Evolutionary conservation across 2,329 filamentous ascomycete genomes (phyloP).

Genomic region (Sporothrix globosa): DNA sequence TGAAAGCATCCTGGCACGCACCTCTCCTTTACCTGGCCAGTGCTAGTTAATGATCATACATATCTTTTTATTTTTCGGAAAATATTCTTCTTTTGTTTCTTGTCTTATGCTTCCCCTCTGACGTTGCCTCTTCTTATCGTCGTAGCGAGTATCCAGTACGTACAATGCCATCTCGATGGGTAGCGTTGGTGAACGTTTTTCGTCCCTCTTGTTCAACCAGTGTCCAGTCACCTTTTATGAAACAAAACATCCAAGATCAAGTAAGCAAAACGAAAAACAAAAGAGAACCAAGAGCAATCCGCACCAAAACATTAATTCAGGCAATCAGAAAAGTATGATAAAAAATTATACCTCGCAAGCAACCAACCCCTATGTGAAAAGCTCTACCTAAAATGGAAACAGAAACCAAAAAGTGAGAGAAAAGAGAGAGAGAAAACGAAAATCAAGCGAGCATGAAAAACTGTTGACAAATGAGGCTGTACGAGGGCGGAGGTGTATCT

Average conservation of each 20-base stretch:
- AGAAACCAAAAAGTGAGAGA: background rate
- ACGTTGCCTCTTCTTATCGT: conserved; percentile 6
- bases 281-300: background rate
- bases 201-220: background rate
- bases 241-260: background rate
- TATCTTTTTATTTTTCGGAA: background rate
- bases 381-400: conserved; percentile 17
- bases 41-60: background rate
- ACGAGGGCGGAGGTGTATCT: conserved; percentile 17
- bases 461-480: background rate
- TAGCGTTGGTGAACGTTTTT: too few relatives aligned
- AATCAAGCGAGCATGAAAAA: background rate
- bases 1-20: background rate
- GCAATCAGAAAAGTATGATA: conserved; percentile 6
- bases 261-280: background rate
- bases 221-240: background rate
- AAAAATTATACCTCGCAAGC: background rate
- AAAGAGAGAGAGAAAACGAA: background rate
- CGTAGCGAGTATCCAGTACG: conserved; percentile 4
- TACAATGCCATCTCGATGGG: background rate
- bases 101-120: background rate
- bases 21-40: too few relatives aligned
- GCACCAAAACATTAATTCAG: conserved; percentile 19
- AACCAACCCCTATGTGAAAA: conserved; percentile 17
- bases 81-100: background rate